phyloP scores from a whole-genome alignment of 2,329 filamentous ascomycete species.

The Teratosphaeria gauchensis region DNA sequence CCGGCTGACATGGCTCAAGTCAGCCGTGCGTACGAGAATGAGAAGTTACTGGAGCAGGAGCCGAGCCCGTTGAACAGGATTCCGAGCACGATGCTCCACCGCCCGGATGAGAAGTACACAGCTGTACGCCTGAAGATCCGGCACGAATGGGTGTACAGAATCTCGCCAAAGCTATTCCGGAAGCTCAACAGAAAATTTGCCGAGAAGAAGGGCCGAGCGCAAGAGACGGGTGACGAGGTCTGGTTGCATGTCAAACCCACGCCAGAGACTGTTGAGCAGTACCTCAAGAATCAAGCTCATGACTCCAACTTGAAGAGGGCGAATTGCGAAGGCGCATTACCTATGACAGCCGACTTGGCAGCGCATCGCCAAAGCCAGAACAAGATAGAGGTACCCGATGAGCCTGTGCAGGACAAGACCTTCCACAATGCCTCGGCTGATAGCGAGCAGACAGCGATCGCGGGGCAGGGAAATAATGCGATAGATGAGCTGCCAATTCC shows the following conservation, averaged over 20 bases:
- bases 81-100: conserved; percentile 38
- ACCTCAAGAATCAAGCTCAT: conserved; percentile 5
- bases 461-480: not conserved
- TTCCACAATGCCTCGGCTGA: not conserved
- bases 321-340: conserved; percentile 3
- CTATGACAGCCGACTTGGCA: conserved; percentile 2
- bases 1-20: conserved; percentile 40
- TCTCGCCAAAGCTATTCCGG: conserved; percentile 37
- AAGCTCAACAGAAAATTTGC: conserved; percentile 27
- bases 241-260: conserved; percentile 44
- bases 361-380: not conserved
- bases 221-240: conserved; percentile 37
- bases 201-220: conserved; percentile 27
- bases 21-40: conserved; percentile 43
- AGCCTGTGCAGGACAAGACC: not conserved
- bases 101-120: conserved; percentile 48
- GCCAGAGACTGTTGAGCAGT: conserved; percentile 9
- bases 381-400: not conserved
- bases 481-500: not conserved
- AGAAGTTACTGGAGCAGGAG: conserved; percentile 35
- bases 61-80: conserved; percentile 34
- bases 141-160: conserved; percentile 46
- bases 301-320: conserved; percentile 1
- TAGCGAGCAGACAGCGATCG: not conserved
- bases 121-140: conserved; percentile 48